These are phyloP conservation scores for Wickerhamia fluorescens DNA, from an alignment of 805 yeast genomes.

Conservation along the genomic window DNA sequence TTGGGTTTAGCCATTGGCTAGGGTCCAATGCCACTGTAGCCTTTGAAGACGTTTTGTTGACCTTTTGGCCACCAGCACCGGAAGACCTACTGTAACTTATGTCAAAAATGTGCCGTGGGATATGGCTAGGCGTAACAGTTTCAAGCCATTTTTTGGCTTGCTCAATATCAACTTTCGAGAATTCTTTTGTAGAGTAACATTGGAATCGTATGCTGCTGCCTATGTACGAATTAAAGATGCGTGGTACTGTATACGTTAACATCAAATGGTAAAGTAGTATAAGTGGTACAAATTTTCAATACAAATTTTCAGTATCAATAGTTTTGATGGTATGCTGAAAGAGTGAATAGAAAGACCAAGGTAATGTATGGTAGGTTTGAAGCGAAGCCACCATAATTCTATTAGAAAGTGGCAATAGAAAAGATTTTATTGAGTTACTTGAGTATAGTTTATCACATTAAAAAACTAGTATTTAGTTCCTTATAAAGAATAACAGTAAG, in stretches of 20 bases:
- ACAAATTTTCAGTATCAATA: neutral
- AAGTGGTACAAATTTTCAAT: neutral
- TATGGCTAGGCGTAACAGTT: constrained; percentile 15
- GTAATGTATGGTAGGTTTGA: neutral
- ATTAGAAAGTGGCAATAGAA: too few species aligned
- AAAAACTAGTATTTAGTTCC: too few species aligned
- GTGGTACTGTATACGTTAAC: too few species aligned
- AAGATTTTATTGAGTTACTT: too few species aligned
- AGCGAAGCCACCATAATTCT: too few species aligned
- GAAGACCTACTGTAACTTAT: constrained; percentile 52
- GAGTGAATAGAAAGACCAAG: neutral
- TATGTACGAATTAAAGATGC: too few species aligned
- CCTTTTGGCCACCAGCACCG: constrained; percentile 88
- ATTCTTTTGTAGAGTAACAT: too few species aligned
- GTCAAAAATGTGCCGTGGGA: constrained; percentile 43
- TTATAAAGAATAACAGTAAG: too few species aligned
- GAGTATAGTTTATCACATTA: too few species aligned
- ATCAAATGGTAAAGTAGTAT: neutral
- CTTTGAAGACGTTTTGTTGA: constrained; percentile 64
- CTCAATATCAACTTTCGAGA: constrained; percentile 19
- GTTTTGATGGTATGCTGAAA: neutral
- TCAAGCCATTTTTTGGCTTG: constrained; percentile 39
- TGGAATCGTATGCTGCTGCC: constrained; percentile 1
- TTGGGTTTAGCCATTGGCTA: constrained; percentile 36
- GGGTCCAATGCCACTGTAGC: constrained; percentile 50